phyloP scores from a whole-genome alignment of 352 stramenopile genomes.

The Pythium plurisporium region DNA sequence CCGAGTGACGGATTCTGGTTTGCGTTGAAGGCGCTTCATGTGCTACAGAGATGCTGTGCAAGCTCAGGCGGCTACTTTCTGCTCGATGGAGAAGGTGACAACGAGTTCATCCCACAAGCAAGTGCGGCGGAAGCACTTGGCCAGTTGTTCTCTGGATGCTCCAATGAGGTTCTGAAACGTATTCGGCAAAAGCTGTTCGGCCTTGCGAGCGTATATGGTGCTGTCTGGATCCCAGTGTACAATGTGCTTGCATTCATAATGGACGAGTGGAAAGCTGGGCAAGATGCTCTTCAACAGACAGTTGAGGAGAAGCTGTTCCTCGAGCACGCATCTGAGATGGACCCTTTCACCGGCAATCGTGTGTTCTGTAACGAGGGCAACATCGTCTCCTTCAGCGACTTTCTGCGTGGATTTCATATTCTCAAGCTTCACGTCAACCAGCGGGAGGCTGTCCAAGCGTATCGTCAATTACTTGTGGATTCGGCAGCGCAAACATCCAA shows the following conservation, averaged over 20 bases:
- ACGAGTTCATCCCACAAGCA: conserved; percentile 45
- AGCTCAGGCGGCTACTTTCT: conserved; percentile 42
- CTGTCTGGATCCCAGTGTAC: conserved; percentile 51
- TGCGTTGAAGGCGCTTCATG: conserved; percentile 38
- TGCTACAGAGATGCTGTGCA: conserved; percentile 36
- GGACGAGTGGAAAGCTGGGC: conserved; percentile 40
- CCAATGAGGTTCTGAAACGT: conserved; percentile 42
- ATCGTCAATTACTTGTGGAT: conserved; percentile 29
- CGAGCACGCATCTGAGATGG: background rate
- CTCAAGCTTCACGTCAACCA: conserved; percentile 32
- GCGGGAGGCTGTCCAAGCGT: conserved; percentile 27
- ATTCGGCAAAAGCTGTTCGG: conserved; percentile 34
- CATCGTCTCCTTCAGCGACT: conserved; percentile 22
- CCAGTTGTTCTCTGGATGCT: conserved; percentile 27
- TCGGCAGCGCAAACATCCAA: background rate
- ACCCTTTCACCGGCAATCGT: conserved; percentile 10
- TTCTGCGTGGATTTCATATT: conserved; percentile 25
- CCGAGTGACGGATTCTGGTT: conserved; percentile 49
- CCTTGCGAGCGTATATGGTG: conserved; percentile 45
- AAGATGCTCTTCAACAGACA: conserved; percentile 19
- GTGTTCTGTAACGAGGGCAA: conserved; percentile 3
- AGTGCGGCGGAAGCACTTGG: conserved; percentile 37
- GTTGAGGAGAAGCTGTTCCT: conserved; percentile 29
- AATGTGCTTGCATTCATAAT: conserved; percentile 40
- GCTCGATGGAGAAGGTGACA: conserved; percentile 35